phyloP scores from a whole-genome alignment of 345 rosid species.

The Sapria himalayana region DNA sequence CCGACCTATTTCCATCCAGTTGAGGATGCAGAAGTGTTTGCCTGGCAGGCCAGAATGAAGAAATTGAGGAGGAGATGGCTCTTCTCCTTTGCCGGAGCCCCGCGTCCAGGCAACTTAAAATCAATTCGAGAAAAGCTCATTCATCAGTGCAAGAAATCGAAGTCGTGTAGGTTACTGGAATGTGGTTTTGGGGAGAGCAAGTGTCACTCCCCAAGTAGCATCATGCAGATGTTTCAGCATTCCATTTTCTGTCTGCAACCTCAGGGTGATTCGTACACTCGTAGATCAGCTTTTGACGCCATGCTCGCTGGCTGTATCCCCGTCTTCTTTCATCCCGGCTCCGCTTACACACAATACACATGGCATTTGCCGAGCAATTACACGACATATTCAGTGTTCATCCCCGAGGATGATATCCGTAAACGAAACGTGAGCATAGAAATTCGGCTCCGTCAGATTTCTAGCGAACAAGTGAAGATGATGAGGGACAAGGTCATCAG shows the following conservation, averaged over 20 bases:
- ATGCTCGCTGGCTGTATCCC: conserved; percentile 87
- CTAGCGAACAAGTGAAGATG: conserved; percentile 46
- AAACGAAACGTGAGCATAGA: conserved; percentile 57
- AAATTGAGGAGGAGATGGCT: conserved; percentile 71
- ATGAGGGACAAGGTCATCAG: conserved; percentile 59
- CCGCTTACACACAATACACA: conserved; percentile 73
- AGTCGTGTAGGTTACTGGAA: conserved; percentile 45
- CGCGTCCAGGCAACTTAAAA: conserved; percentile 47
- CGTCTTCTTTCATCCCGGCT: conserved; percentile 82
- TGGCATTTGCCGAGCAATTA: conserved; percentile 85
- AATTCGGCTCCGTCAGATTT: conserved; percentile 42
- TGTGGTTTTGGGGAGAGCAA: conserved; percentile 85
- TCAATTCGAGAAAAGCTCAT: conserved; percentile 80
- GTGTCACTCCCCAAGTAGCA: conserved; percentile 83
- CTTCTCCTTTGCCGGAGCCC: conserved; percentile 90
- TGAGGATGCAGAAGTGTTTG: conserved; percentile 51
- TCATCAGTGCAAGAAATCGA: conserved; percentile 38
- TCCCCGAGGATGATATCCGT: conserved; percentile 59
- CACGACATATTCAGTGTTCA: conserved; percentile 67
- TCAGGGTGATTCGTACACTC: conserved; percentile 80
- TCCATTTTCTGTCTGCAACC: conserved; percentile 75
- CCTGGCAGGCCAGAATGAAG: conserved; percentile 74
- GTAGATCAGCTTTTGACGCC: conserved; percentile 73
- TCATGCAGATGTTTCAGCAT: conserved; percentile 74
- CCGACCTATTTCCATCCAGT: conserved; percentile 87